These are phyloP conservation scores for Batkoa obscura DNA, from an alignment of 371 early-diverging fungal species.

Conservation along the genomic window DNA sequence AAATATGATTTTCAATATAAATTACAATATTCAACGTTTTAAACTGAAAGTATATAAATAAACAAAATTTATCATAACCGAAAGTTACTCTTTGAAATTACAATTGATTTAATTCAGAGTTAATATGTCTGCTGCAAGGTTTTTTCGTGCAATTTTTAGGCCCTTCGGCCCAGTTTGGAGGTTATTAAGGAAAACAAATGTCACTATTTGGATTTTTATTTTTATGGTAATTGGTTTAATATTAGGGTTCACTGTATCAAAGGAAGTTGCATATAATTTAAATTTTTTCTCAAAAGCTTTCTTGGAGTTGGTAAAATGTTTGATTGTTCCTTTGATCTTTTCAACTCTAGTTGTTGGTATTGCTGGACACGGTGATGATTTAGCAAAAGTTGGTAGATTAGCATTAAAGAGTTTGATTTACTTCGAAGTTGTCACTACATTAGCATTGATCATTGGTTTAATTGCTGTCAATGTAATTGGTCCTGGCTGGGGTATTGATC, in stretches of 20 bases:
- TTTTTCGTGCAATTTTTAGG: background rate
- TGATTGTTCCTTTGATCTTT: conserved; percentile 50
- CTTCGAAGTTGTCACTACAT: conserved; percentile 40
- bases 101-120: background rate
- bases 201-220: conserved; percentile 39
- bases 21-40: background rate
- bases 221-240: conserved; percentile 36
- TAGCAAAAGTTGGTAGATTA: conserved; percentile 34
- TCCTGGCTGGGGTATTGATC: conserved; percentile 29
- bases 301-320: conserved; percentile 44
- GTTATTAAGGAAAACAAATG: conserved; percentile 19
- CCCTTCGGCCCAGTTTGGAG: background rate
- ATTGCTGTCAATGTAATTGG: conserved; percentile 36
- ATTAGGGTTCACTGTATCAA: conserved; percentile 30
- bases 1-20: background rate
- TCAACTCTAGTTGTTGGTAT: conserved; percentile 49
- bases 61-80: background rate
- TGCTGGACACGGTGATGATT: conserved; percentile 49
- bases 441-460: conserved; percentile 49
- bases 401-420: conserved; percentile 42
- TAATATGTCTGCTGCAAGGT: background rate
- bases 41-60: background rate
- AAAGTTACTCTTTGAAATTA: background rate
- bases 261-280: conserved; percentile 20
- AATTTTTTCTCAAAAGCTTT: conserved; percentile 30